A percentile compares a stretch with the other conserved stretches of the same genome.
Conservation (phyloP, 345 rosid species). For the Arabis alpina region DNA sequence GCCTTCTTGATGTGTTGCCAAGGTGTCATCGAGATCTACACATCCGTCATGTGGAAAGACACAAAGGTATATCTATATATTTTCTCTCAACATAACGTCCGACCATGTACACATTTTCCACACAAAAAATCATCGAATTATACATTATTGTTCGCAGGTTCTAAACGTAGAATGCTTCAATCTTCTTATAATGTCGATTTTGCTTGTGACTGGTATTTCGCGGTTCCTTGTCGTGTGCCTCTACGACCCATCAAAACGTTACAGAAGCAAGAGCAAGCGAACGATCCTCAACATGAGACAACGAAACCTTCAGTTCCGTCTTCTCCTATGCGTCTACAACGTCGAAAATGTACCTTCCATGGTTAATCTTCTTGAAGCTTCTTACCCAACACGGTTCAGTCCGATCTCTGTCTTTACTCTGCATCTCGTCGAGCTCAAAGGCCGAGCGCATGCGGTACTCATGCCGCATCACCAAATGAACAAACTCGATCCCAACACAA, state of each 20-base stretch:
- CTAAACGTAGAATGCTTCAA: constrained; percentile 41
- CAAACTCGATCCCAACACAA: constrained; percentile 45
- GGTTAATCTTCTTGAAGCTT: constrained; percentile 44
- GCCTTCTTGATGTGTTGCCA: constrained; percentile 47
- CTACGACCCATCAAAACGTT: constrained; percentile 68
- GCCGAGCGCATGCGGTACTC: constrained; percentile 43
- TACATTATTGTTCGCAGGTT: constrained; percentile 27
- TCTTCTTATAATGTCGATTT: constrained; percentile 41
- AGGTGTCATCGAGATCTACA: constrained; percentile 46
- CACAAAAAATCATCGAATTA: background rate
- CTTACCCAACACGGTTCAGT: constrained; percentile 38
- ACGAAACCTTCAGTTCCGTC: constrained; percentile 50
- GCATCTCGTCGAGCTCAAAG: constrained; percentile 46
- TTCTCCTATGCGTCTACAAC: constrained; percentile 57
- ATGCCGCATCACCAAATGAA: constrained; percentile 44
- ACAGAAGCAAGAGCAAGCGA: constrained; percentile 54
- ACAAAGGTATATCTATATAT: constrained; percentile 31
- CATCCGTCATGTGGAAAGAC: constrained; percentile 44
- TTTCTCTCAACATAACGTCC: background rate
- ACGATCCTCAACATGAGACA: constrained; percentile 49
- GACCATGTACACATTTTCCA: background rate
- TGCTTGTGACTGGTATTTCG: constrained; percentile 45
- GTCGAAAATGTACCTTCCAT: constrained; percentile 44
- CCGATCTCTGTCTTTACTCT: constrained; percentile 42
- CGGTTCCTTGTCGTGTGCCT: constrained; percentile 51